Conservation (phyloP, 2,329 filamentous ascomycete species). For the Coniosporium tulheliwenetii region DNA sequence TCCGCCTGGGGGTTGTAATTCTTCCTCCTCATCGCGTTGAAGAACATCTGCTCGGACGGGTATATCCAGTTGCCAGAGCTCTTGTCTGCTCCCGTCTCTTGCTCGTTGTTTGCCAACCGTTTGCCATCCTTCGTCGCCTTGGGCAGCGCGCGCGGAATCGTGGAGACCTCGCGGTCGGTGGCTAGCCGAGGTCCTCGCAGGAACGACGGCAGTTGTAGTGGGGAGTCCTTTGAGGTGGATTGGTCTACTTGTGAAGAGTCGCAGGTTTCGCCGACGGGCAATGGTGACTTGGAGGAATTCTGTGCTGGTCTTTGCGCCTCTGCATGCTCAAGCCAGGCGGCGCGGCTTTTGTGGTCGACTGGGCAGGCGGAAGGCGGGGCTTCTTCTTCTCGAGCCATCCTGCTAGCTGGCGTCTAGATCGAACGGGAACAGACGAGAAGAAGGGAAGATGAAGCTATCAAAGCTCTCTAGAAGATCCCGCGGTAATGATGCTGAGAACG, state of each 20-base stretch:
- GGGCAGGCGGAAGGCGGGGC: slow-evolving; percentile 45
- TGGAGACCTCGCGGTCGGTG: slow-evolving; percentile 55
- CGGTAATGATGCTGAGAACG: too few species aligned
- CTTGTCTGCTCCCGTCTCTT: slow-evolving; percentile 57
- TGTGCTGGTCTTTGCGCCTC: slow-evolving; percentile 23
- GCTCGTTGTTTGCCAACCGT: slow-evolving; percentile 55
- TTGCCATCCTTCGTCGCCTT: slow-evolving; percentile 18
- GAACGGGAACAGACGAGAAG: too few species aligned
- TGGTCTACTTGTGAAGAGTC: slow-evolving; percentile 21
- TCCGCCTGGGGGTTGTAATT: slow-evolving; percentile 52
- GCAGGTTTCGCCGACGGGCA: slow-evolving; percentile 14
- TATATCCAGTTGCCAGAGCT: slow-evolving; percentile 87
- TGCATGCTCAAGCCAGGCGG: slow-evolving; percentile 68
- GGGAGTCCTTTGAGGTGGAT: slow-evolving; percentile 5
- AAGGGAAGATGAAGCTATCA: too few species aligned
- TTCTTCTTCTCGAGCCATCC: neutral
- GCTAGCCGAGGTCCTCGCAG: slow-evolving; percentile 17
- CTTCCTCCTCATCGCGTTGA: slow-evolving; percentile 90
- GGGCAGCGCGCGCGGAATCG: slow-evolving; percentile 42
- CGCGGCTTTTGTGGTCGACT: slow-evolving; percentile 78
- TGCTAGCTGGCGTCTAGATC: neutral
- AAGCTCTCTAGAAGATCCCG: too few species aligned
- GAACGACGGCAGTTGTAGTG: slow-evolving; percentile 8
- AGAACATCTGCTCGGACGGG: slow-evolving; percentile 93
- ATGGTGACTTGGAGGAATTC: slow-evolving; percentile 7